These are phyloP conservation scores for Dactylellina parvicollis DNA, from an alignment of 2,329 filamentous ascomycete species.

Conservation along the genomic window DNA sequence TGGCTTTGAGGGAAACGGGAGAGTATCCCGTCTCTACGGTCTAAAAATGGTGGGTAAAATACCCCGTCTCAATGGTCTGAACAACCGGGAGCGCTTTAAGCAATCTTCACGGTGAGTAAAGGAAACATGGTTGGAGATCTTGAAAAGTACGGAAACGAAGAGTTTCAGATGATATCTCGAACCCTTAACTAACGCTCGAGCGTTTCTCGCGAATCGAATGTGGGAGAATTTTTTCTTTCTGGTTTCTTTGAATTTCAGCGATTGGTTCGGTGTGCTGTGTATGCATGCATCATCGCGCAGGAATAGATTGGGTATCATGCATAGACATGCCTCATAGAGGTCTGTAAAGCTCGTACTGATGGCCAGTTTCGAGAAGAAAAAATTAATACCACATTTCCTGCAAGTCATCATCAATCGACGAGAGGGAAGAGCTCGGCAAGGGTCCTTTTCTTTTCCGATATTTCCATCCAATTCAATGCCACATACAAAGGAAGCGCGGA, in stretches of 20 bases:
- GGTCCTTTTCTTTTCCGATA: neutral
- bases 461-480: neutral
- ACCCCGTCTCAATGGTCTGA: slow-evolving; percentile 21
- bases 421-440: neutral
- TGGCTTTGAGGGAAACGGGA: slow-evolving; percentile 33
- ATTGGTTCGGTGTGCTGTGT: slow-evolving; percentile 41
- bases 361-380: neutral
- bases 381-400: neutral
- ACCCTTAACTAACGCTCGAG: slow-evolving; percentile 3
- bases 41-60: neutral
- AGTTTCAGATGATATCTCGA: slow-evolving; percentile 33
- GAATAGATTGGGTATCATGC: slow-evolving; percentile 17
- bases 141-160: slow-evolving; percentile 39
- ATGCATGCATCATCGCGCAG: slow-evolving; percentile 38
- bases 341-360: neutral
- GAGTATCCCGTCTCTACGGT: slow-evolving; percentile 36
- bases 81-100: neutral
- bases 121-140: slow-evolving; percentile 16
- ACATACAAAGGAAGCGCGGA: no score
- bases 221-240: slow-evolving; percentile 9
- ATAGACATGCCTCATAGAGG: neutral
- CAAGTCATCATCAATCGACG: slow-evolving; percentile 15
- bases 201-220: slow-evolving; percentile 46
- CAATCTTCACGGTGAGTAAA: neutral
- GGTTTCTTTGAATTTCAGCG: slow-evolving; percentile 14